phyloP scores from a whole-genome alignment of 129 eudicot genomes.

The Escallonia herrerae region DNA sequence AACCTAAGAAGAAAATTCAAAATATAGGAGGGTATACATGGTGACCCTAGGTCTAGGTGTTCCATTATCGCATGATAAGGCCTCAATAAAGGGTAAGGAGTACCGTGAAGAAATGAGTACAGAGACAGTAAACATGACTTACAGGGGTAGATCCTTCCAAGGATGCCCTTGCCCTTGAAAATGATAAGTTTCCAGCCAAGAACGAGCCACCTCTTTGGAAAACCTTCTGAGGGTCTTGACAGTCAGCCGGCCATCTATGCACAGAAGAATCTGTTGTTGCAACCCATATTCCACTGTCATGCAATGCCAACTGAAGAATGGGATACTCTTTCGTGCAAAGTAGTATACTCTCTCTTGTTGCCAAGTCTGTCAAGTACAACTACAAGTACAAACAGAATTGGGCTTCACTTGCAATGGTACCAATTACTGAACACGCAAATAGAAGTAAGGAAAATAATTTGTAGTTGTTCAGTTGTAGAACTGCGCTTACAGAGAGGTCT shows the following conservation, averaged over 20 bases:
- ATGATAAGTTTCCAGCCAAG: slow-evolving; percentile 94
- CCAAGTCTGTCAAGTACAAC: slow-evolving; percentile 89
- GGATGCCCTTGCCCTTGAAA: slow-evolving; percentile 93
- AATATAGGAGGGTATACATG: no score
- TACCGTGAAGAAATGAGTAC: neutral
- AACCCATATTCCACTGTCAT: slow-evolving; percentile 88
- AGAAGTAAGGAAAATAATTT: no score
- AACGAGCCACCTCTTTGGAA: slow-evolving; percentile 91
- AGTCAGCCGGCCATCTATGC: slow-evolving; percentile 95
- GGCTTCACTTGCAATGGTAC: neutral
- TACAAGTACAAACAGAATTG: slow-evolving; percentile 27
- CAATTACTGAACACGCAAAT: neutral
- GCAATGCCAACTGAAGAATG: slow-evolving; percentile 69
- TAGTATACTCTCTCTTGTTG: slow-evolving; percentile 89
- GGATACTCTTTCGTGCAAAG: slow-evolving; percentile 89
- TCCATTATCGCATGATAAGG: no score
- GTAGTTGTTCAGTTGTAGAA: slow-evolving; percentile 1
- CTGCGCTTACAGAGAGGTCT: slow-evolving; percentile 76
- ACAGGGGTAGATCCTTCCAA: slow-evolving; percentile 96
- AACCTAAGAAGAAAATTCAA: no score
- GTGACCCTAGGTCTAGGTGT: no score
- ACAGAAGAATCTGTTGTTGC: slow-evolving; percentile 90
- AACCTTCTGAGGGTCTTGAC: slow-evolving; percentile 66
- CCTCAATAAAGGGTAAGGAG: no score
- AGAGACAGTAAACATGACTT: slow-evolving; percentile 31